phyloP scores from a whole-genome alignment of 2,329 filamentous ascomycete species.

The Trichoderma brevicompactum region DNA sequence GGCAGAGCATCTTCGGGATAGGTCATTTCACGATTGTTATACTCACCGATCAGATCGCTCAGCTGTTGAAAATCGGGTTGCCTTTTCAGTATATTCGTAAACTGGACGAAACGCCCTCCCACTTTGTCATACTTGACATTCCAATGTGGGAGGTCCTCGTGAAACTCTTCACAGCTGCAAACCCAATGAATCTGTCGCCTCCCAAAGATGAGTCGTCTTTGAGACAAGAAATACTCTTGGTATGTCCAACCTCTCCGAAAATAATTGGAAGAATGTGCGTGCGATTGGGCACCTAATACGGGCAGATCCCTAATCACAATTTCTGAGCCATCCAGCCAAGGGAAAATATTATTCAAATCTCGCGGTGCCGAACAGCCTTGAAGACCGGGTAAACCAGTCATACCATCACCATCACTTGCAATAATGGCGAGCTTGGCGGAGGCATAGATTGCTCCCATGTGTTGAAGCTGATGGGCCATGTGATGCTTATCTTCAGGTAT shows the following conservation, averaged over 20 bases:
- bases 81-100: neutral
- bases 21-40: neutral
- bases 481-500: neutral
- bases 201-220: neutral
- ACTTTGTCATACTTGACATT: neutral
- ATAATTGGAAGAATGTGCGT: neutral
- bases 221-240: neutral
- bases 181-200: neutral
- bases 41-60: neutral
- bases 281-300: no score
- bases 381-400: neutral
- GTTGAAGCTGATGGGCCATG: neutral
- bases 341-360: neutral
- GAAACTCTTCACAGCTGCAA: neutral
- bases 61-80: neutral
- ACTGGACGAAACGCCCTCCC: neutral
- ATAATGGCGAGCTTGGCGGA: neutral
- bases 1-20: neutral
- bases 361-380: neutral
- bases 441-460: neutral
- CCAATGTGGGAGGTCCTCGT: neutral
- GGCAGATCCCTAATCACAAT: neutral
- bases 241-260: neutral
- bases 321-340: neutral
- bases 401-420: neutral